phyloP scores from a whole-genome alignment of 2,329 filamentous ascomycete species.

The Juglanconis oblonga region DNA sequence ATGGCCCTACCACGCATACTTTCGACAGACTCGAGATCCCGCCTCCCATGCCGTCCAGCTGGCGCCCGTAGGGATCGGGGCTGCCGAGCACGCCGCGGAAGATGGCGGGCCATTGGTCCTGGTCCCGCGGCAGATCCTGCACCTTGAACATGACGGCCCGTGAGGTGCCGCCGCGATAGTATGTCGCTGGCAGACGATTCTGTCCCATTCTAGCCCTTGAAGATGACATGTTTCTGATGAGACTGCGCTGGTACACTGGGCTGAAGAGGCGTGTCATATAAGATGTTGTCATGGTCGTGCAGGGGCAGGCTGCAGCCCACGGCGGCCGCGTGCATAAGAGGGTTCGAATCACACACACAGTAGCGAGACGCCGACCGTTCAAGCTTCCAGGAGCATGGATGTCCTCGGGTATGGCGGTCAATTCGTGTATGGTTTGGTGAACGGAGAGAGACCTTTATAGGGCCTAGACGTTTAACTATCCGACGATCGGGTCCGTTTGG shows the following conservation, averaged over 20 bases:
- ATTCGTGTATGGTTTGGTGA: too few species aligned
- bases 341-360: too few species aligned
- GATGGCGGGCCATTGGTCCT: conserved; percentile 47
- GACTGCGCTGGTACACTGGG: neutral
- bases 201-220: neutral
- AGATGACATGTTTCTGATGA: neutral
- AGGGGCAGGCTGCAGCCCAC: neutral
- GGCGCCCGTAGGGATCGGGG: conserved; percentile 64
- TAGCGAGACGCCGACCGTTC: too few species aligned
- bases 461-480: too few species aligned
- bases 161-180: conserved; percentile 69
- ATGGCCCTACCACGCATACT: conserved; percentile 61
- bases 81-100: conserved; percentile 61
- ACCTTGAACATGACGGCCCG: conserved; percentile 60
- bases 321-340: neutral
- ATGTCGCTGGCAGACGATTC: conserved; percentile 45
- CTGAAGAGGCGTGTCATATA: neutral
- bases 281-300: neutral
- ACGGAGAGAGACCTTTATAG: too few species aligned
- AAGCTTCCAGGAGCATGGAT: too few species aligned
- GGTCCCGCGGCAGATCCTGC: conserved; percentile 47
- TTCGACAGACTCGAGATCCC: conserved; percentile 69
- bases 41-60: conserved; percentile 70
- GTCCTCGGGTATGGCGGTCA: too few species aligned
- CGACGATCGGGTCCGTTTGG: too few species aligned